Evolutionary conservation across 805 yeast genomes (phyloP), one percentile per base, ranked within the genome.

Genomic region (Lipomyces sp.): DNA sequence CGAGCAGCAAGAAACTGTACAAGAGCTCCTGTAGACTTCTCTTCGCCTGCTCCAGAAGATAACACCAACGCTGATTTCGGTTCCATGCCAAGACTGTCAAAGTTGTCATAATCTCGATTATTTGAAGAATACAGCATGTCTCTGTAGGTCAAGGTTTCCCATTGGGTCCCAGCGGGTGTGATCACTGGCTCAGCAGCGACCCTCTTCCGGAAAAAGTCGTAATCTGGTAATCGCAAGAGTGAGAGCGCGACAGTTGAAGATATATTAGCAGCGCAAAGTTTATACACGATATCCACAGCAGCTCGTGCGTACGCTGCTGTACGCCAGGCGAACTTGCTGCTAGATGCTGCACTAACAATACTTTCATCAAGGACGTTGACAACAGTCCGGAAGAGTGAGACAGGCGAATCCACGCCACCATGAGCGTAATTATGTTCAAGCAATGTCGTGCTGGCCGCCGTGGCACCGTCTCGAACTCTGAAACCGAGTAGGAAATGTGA

Each of bases 401-500:
- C 80, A 0, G 78, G 80, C 0, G 90, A 83, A 2, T 77, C 77
- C 60, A 88, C 83, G 32, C 86, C 85, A 0, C 91, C 70, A 11
- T 37, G 62, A 18, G 63, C 67, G 13, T 34, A n/a, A 53, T 63
- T 65, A 13, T 48, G 60, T 33, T 60, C 58, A 34, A 68, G 86
- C 0, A 78, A 74, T 0, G 80, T 75, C 2, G 74, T 67, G 15
- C 82, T 80, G 2, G 76, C 69, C 2, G 87, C 75, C 0, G 84
- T 76, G 29, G 87, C 78, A n/a, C 83, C 80, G 60, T 82, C 84
- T 1, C 78, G 76, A 48, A 83, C 78, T 53, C 85, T 86, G 76
- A 87, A 92, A 0, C 98, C 98, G 1, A 94, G 80, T 7, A 94
- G 75, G 71, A 88, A 87, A 74, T 92, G 98, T 0, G 94, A 80